These are phyloP conservation scores for Vigna hirtella DNA, from an alignment of 306 rosid species.

Conservation along the genomic window DNA sequence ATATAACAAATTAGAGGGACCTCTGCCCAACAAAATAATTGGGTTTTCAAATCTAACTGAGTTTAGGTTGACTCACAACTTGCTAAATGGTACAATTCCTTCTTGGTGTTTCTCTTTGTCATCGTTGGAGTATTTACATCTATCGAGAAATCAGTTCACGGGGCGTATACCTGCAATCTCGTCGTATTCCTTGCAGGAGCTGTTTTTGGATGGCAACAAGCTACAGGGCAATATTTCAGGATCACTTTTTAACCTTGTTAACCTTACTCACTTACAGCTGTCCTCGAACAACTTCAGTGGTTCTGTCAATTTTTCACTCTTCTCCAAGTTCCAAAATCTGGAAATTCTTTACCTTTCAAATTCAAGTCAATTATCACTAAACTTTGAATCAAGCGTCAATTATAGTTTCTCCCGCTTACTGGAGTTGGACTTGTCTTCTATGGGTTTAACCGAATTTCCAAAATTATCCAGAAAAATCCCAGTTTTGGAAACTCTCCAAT, in stretches of 20 bases:
- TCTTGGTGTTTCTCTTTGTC: too few relatives aligned
- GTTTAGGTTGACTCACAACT: too few relatives aligned
- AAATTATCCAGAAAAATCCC: background rate
- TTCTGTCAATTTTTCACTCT: background rate
- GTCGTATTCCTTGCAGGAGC: too few relatives aligned
- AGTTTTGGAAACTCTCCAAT: accelerated
- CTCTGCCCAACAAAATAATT: background rate
- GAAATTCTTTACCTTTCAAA: background rate
- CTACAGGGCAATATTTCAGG: too few relatives aligned
- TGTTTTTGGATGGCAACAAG: too few relatives aligned
- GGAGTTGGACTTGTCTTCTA: background rate
- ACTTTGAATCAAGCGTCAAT: background rate
- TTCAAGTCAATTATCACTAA: background rate
- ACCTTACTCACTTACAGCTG: background rate
- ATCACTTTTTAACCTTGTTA: too few relatives aligned
- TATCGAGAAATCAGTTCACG: too few relatives aligned
- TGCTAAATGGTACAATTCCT: constrained; percentile 24
- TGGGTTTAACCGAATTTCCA: background rate
- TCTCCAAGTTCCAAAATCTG: constrained; percentile 6
- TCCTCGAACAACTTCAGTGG: constrained; percentile 15
- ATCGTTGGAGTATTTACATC: too few relatives aligned
- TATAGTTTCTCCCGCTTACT: background rate
- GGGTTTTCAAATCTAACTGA: background rate
- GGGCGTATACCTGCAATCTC: too few relatives aligned
- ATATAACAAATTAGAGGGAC: background rate